A percentile compares a stretch with the other conserved stretches of the same genome.
These are phyloP conservation scores for Ophiostoma fasciatum DNA, from an alignment of 2,329 filamentous ascomycete species.

Conservation along the genomic window DNA sequence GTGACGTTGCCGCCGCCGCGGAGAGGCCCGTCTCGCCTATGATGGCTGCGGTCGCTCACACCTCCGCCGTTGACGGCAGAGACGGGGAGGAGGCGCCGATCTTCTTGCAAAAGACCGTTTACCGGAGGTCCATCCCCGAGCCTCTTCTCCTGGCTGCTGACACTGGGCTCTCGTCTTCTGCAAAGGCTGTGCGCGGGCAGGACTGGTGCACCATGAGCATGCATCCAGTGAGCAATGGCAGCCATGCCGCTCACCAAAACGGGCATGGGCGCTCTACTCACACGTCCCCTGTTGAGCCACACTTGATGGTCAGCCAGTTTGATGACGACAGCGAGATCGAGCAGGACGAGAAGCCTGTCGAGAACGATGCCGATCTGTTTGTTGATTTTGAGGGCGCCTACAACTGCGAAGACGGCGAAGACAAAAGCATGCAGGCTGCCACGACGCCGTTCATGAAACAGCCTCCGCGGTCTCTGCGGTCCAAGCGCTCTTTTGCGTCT, in stretches of 20 bases:
- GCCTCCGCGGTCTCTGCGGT: background rate
- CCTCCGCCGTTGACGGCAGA: background rate
- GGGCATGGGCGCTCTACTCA: background rate
- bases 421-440: constrained; percentile 7
- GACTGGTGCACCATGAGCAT: background rate
- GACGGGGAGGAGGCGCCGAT: background rate
- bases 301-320: background rate
- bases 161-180: background rate
- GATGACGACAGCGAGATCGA: constrained; percentile 4
- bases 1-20: background rate
- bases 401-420: constrained; percentile 1
- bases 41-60: background rate
- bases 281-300: background rate
- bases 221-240: background rate
- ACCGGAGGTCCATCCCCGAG: constrained; percentile 2
- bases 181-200: background rate
- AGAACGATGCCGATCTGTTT: constrained; percentile 1
- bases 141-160: background rate
- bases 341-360: background rate
- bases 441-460: constrained; percentile 5
- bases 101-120: constrained; percentile 3
- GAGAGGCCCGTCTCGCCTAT: background rate
- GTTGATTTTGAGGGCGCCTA: constrained; percentile 5
- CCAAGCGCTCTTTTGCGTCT: background rate
- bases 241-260: background rate